These are phyloP conservation scores for Tolypocladium nubicola DNA, from an alignment of 2,329 filamentous ascomycete species.

Conservation along the genomic window DNA sequence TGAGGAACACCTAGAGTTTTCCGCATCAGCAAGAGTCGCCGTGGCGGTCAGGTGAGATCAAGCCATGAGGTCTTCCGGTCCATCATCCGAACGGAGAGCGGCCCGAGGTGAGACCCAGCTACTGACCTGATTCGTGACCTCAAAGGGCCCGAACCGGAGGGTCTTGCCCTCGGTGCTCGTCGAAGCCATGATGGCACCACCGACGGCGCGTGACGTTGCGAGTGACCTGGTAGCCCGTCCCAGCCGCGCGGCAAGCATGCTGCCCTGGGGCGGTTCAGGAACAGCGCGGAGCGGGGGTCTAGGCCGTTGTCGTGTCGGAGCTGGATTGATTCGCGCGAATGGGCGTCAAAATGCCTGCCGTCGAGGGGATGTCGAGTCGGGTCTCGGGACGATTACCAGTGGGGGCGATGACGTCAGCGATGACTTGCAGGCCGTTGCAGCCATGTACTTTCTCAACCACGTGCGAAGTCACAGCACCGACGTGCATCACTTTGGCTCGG, in stretches of 20 bases:
- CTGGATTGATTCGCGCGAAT: background rate
- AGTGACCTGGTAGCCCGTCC: slow-evolving; percentile 1
- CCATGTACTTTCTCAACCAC: too few relatives aligned
- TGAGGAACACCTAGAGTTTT: slow-evolving; percentile 66
- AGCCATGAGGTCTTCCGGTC: background rate
- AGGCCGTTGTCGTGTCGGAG: background rate
- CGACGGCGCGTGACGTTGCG: slow-evolving; percentile 3
- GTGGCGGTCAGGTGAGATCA: background rate
- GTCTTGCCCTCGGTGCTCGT: slow-evolving; percentile 11
- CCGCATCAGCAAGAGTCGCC: background rate
- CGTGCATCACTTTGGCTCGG: too few relatives aligned
- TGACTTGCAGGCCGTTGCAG: too few relatives aligned
- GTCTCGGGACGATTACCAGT: background rate
- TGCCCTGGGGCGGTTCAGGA: background rate
- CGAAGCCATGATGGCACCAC: slow-evolving; percentile 18
- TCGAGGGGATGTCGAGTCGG: background rate
- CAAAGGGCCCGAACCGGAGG: slow-evolving; percentile 64
- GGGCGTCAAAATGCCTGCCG: background rate
- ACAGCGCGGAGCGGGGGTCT: background rate
- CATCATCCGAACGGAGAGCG: background rate
- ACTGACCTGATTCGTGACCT: slow-evolving; percentile 63
- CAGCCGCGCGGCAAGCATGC: background rate
- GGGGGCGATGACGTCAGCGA: background rate
- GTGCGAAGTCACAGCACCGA: too few relatives aligned
- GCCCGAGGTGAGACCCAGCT: background rate